Evolutionary conservation across 2,329 filamentous ascomycete species (phyloP).

Genomic region (Aspergillus fumigatus): DNA sequence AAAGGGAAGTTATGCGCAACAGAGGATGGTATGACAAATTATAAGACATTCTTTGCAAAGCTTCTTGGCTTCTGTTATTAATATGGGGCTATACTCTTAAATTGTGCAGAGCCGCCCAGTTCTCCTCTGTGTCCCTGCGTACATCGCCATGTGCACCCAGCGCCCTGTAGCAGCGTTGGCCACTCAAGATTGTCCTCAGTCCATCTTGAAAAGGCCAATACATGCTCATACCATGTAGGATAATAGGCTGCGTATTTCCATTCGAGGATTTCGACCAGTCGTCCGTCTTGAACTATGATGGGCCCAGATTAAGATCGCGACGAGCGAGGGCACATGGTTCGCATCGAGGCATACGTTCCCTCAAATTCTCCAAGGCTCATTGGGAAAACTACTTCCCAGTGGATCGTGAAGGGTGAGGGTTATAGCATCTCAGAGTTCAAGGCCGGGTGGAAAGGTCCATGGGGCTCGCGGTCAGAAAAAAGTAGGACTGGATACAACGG

Average conservation of each 20-base stretch:
- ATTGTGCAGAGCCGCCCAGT: conserved; percentile 18
- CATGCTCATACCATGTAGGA: conserved; percentile 33
- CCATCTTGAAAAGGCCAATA: no score
- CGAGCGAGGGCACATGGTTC: conserved; percentile 24
- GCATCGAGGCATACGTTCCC: conserved; percentile 15
- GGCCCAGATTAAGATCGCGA: conserved; percentile 23
- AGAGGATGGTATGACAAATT: no score
- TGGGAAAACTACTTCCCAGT: conserved; percentile 4
- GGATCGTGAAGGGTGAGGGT: conserved; percentile 3
- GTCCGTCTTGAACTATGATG: conserved; percentile 21
- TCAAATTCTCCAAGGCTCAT: conserved; percentile 14
- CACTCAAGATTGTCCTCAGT: conserved; percentile 20
- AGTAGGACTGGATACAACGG: conserved; percentile 14
- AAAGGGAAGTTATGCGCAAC: no score
- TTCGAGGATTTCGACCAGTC: conserved; percentile 24
- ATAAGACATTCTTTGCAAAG: conserved; percentile 6
- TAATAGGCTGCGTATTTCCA: conserved; percentile 30
- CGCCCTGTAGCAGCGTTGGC: conserved; percentile 19
- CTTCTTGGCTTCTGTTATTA: conserved; percentile 16
- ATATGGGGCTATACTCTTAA: conserved; percentile 16
- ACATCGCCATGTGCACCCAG: conserved; percentile 12
- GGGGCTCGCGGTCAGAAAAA: conserved; percentile 8
- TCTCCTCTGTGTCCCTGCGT: conserved; percentile 15
- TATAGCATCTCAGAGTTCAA: conserved; percentile 14
- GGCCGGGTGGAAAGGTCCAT: conserved; percentile 16